phyloP scores from a whole-genome alignment of 2,329 filamentous ascomycete species.

The Penicillium fuscoglaucum region DNA sequence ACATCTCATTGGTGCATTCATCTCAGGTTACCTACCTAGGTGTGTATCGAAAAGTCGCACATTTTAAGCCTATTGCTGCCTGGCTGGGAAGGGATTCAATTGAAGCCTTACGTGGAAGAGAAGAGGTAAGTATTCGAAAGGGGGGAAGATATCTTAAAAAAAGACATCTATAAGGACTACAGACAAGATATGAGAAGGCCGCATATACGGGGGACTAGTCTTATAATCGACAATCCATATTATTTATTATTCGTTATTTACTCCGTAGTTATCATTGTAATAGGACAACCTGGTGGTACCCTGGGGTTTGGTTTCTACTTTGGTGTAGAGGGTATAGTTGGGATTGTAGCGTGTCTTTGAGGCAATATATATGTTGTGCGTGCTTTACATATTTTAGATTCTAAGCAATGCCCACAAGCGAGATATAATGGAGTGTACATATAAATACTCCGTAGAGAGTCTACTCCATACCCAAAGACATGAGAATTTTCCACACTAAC shows the following conservation, averaged over 20 bases:
- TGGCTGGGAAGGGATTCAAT: neutral
- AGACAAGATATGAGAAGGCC: neutral
- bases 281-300: neutral
- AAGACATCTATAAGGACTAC: neutral
- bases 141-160: neutral
- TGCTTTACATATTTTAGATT: no score
- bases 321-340: neutral
- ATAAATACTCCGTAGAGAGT: neutral
- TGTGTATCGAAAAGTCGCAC: no score
- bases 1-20: neutral
- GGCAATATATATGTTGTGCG: neutral
- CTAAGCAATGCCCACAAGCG: no score
- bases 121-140: neutral
- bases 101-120: neutral
- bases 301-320: neutral
- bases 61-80: neutral
- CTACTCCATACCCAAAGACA: neutral
- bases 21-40: neutral
- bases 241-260: neutral
- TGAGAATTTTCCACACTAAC: neutral
- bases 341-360: neutral
- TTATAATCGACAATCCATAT: neutral
- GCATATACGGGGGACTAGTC: neutral
- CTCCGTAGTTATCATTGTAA: neutral
- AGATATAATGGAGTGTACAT: no score